Evolutionary conservation across 352 stramenopile species (phyloP), one percentile per base, ranked within the genome.

Genomic region (Pythium dissimile): DNA sequence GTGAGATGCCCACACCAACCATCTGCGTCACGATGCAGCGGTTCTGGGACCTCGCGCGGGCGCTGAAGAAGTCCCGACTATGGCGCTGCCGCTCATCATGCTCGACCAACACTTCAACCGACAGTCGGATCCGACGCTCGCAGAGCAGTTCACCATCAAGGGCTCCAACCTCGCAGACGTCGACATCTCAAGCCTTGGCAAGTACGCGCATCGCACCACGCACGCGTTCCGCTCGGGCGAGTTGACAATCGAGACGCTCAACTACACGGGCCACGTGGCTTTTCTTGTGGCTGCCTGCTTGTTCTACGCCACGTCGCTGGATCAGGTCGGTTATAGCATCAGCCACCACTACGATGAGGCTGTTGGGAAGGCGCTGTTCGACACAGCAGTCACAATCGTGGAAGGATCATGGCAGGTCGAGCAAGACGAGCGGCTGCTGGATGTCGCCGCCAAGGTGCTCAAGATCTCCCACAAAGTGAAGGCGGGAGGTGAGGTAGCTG

Each of bases 31-130:
- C 69, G 11, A 66, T 21, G 0, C 55, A 61, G 3, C 30, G 30
- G 31, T 80, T 85, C 59, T 82, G 72, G 72, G 68, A 76, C 41
- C 50, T 85, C n/a, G 72, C 75, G 9, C 70, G 70, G 13, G 59
- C 23, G 2, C 57, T 64, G 13, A 81, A 71, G 45, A 58, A 72
- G 28, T 47, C 15, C 26, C 47, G 21, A 24, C 30, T 16, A 32
- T 57, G 12, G 31, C 47, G 23, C 15, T 59, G 0, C 24, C 41
- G 2, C 18, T 57, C 2, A 41, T 57, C 15, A 5, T 65, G 8
- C 26, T 55, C 15, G 57, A 65, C 32, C 48, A 59, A 18, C 32
- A 52, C 30, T 45, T 52, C 38, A 38, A 56, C 39, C 34, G 46
- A 11, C 31, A 64, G 30, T 35, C 28, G 23, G 47, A 64, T 30